A percentile compares a stretch with the other conserved stretches of the same genome.
Conservation (phyloP, 192 early-diverging fungal genomes). For the Ambispora gerdemannii region DNA sequence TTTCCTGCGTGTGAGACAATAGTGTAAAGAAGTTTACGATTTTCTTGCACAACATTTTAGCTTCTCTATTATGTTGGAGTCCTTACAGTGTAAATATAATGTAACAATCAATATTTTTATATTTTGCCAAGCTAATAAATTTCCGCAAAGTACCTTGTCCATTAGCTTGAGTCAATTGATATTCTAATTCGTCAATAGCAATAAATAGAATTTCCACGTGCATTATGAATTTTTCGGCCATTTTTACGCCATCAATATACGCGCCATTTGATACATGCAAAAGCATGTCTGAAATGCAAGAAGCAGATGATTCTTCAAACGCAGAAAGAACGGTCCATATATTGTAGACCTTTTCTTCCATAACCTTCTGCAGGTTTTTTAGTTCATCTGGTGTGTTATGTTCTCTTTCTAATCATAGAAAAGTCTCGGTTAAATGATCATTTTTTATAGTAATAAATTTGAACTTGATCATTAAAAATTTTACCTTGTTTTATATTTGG, state of each 20-base stretch:
- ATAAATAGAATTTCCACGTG: slow-evolving; percentile 92
- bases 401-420: neutral
- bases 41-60: slow-evolving; percentile 93
- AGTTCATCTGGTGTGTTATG: slow-evolving; percentile 42
- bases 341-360: slow-evolving; percentile 84
- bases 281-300: slow-evolving; percentile 94
- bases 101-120: neutral
- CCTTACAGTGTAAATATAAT: slow-evolving; percentile 35
- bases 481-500: slow-evolving; percentile 7
- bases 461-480: neutral
- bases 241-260: slow-evolving; percentile 76
- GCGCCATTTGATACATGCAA: slow-evolving; percentile 83
- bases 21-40: slow-evolving; percentile 94
- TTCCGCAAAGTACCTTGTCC: slow-evolving; percentile 56
- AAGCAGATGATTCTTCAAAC: slow-evolving; percentile 95
- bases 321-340: slow-evolving; percentile 90
- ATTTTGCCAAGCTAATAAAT: too few species aligned
- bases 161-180: slow-evolving; percentile 60
- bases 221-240: slow-evolving; percentile 81
- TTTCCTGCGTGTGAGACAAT: slow-evolving; percentile 70
- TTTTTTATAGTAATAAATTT: neutral
- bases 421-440: neutral
- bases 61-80: slow-evolving; percentile 79
- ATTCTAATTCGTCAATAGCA: slow-evolving; percentile 85
- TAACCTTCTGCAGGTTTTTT: slow-evolving; percentile 59